Conservation (phyloP, 1,284 basidiomycete genomes). For the Tremellales sp. region DNA sequence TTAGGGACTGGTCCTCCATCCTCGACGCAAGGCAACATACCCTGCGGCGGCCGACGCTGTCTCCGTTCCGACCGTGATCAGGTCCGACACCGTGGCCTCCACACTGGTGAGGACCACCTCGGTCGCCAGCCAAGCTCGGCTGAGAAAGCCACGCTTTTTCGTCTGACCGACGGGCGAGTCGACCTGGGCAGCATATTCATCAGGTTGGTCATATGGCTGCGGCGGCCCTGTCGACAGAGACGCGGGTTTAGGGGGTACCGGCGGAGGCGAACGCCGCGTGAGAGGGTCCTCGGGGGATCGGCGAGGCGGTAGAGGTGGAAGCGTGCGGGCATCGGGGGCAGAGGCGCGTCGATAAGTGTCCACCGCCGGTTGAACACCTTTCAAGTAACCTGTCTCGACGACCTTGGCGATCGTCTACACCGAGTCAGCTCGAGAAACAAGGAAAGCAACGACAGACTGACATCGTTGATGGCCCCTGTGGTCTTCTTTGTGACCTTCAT, state of each 20-base stretch:
- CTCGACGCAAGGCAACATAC: slow-evolving; percentile 48
- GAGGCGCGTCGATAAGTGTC: slow-evolving; percentile 16
- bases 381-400: slow-evolving; percentile 28
- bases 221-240: neutral
- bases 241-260: neutral
- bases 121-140: slow-evolving; percentile 61
- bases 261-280: neutral
- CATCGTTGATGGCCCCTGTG: slow-evolving; percentile 58
- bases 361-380: slow-evolving; percentile 21
- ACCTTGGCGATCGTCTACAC: slow-evolving; percentile 32
- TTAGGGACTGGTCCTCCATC: neutral
- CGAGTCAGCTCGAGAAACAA: neutral
- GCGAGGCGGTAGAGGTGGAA: slow-evolving; percentile 10
- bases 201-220: no score
- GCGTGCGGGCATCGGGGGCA: neutral
- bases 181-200: no score
- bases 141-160: slow-evolving; percentile 44
- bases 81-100: slow-evolving; percentile 60
- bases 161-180: no score
- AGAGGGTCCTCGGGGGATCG: slow-evolving; percentile 3
- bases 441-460: slow-evolving; percentile 49
- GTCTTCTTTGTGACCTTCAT: slow-evolving; percentile 65
- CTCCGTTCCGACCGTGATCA: slow-evolving; percentile 59
- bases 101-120: slow-evolving; percentile 69
- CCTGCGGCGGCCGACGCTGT: slow-evolving; percentile 59